Conservation (phyloP, 106 monocot genomes). For the Agapanthus africanus region DNA sequence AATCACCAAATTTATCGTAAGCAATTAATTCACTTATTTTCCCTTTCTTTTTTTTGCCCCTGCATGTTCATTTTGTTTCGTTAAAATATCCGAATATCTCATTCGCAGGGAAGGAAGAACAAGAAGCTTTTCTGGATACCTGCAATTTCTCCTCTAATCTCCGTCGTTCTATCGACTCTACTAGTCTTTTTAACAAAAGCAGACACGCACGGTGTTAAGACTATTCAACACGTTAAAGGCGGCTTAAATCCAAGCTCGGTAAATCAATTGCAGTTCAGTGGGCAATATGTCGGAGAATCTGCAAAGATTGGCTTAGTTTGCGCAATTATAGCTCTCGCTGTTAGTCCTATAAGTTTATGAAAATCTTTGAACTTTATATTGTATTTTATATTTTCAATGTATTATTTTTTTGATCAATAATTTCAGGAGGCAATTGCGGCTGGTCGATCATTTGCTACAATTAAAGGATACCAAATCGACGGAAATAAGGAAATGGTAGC, state of each 20-base stretch:
- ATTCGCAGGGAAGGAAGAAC: constrained; percentile 56
- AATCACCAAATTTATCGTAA: constrained; percentile 61
- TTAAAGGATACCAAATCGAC: constrained; percentile 72
- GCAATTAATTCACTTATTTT: constrained; percentile 7
- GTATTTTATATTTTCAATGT: too few species aligned
- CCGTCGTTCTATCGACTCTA: constrained; percentile 66
- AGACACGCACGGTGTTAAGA: constrained; percentile 74
- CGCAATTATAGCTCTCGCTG: constrained; percentile 75
- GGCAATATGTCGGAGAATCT: constrained; percentile 35
- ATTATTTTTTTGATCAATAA: too few species aligned
- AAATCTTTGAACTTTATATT: too few species aligned
- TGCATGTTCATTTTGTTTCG: too few species aligned
- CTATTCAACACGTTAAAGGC: constrained; percentile 48
- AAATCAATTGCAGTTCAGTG: constrained; percentile 43
- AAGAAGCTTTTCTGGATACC: constrained; percentile 72
- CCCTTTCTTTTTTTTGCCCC: not conserved
- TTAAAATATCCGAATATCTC: too few species aligned
- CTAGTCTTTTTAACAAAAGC: constrained; percentile 55
- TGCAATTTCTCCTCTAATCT: constrained; percentile 65
- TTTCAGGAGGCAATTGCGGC: constrained; percentile 90
- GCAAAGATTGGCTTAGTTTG: constrained; percentile 72
- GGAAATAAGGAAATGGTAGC: constrained; percentile 91
- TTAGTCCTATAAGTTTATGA: too few species aligned
- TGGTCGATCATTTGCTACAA: constrained; percentile 71
- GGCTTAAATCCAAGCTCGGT: constrained; percentile 77